Base-by-base conservation (phyloP, 306 rosid genomes). In the Acacia confusa region DNA sequence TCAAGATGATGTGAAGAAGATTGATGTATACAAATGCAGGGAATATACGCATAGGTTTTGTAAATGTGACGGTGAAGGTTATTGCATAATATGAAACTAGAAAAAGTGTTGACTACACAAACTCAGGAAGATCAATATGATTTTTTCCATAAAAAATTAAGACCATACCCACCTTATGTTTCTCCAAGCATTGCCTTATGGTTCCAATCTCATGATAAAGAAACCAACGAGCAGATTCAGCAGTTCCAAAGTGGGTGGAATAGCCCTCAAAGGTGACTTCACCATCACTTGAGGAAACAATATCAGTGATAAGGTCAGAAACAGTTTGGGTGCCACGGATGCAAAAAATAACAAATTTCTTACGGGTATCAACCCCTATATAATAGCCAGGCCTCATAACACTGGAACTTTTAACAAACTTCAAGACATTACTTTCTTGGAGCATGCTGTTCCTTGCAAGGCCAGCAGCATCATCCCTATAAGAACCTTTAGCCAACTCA, bases 201-300 rank as follows among this genome's bases (percentile, higher is more conserved):
- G 78, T 86, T 82, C 76, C 93, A 75, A 93, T 81, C 82, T 93
- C 97, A 72, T 96, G 94, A 68, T 45, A 80, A 72, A 96, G 94
- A 89, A 93, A 93, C 99, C 99, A 96, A 66, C 92, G 94, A 77
- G 99, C 97, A 83, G 92, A 91, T 91, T 96, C 97, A 41, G 94
- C 86, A 25, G 92, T 93, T 70, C 99, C 98, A 50, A 96, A 92
- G 91, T 96, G 99, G 45, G 97, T 88, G 63, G 97, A 90, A 88
- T 84, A 93, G 81, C 98, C 99, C 79, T 93, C 97, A 81, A 84
- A 89, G 45, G 94, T 93, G 84, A 93, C 88, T 83, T 96, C 92
- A 55, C 83, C 86, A 63, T 86, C 90, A 58, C 94, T 91, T 34
- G 94, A 88, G 77, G 97, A 82, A 85, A 89, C 90, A 70, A 95